Evolutionary conservation across 257 asterid genomes (phyloP).

Genomic region (Plantago major): DNA sequence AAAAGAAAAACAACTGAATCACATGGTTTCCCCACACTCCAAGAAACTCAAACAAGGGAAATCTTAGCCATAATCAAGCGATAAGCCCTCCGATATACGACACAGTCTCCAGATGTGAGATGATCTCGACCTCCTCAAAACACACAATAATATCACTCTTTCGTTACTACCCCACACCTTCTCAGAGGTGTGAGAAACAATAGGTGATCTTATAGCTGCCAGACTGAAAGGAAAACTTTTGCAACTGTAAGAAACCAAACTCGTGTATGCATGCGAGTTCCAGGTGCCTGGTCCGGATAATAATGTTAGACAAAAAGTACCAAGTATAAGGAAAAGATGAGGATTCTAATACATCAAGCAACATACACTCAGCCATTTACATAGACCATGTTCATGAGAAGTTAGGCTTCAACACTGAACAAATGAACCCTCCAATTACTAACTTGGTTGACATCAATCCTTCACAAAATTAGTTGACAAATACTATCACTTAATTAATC

Average conservation of each 20-base stretch:
- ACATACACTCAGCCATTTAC: neutral
- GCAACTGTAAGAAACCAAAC: conserved; percentile 36
- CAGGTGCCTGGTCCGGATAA: conserved; percentile 46
- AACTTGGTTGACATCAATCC: neutral
- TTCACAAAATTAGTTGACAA: neutral
- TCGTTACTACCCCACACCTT: conserved; percentile 87
- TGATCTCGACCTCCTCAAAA: conserved; percentile 75
- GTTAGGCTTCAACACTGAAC: neutral
- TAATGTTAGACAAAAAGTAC: conserved; percentile 10
- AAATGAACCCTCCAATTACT: neutral
- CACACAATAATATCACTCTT: conserved; percentile 49
- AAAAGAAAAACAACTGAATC: conserved; percentile 19
- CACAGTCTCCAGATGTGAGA: conserved; percentile 94
- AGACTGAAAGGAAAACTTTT: conserved; percentile 71
- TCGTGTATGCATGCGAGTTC: conserved; percentile 43
- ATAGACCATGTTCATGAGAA: neutral
- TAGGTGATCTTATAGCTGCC: conserved; percentile 72
- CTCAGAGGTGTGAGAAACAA: conserved; percentile 83
- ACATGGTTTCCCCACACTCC: conserved; percentile 24
- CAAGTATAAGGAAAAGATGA: conserved; percentile 17
- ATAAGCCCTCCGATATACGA: conserved; percentile 82
- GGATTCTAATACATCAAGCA: neutral
- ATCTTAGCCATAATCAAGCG: conserved; percentile 93
- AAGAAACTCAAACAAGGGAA: conserved; percentile 29
- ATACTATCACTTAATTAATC: too few relatives aligned